These are phyloP conservation scores for Coemansia sp. DNA, from an alignment of 192 early-diverging fungal genomes.

Conservation along the genomic window DNA sequence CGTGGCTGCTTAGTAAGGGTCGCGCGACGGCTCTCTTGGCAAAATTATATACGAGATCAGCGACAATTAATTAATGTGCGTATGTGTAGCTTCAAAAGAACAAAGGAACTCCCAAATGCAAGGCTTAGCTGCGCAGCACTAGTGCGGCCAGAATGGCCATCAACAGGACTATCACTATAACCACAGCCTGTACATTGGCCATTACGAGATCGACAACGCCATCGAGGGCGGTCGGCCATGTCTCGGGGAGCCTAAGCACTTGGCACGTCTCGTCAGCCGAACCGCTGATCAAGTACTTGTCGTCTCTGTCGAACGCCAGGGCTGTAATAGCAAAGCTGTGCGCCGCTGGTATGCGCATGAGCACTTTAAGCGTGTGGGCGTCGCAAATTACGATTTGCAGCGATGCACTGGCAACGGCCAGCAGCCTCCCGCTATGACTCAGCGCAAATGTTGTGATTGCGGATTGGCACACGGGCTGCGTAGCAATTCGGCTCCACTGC, in stretches of 20 bases:
- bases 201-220: conserved; percentile 1
- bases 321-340: conserved; percentile 82
- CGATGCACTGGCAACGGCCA: conserved; percentile 76
- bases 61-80: background rate
- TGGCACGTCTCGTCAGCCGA: conserved; percentile 79
- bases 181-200: conserved; percentile 19
- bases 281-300: conserved; percentile 69
- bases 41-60: background rate
- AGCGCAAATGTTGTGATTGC: conserved; percentile 39
- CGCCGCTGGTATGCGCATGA: conserved; percentile 63
- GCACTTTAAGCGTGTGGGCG: conserved; percentile 58
- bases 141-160: conserved; percentile 28
- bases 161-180: conserved; percentile 30
- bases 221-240: conserved; percentile 40
- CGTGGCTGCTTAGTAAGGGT: background rate
- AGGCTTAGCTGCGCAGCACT: conserved; percentile 11
- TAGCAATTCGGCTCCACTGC: conserved; percentile 25
- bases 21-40: background rate
- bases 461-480: conserved; percentile 26
- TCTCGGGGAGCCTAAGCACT: conserved; percentile 58
- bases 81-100: background rate
- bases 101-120: background rate
- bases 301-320: conserved; percentile 69
- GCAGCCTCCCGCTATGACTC: conserved; percentile 68
- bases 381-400: conserved; percentile 67